Evolutionary conservation across 2,329 filamentous ascomycete species (phyloP), one percentile per base, ranked within the genome.

Genomic region (Epichloe sibirici): DNA sequence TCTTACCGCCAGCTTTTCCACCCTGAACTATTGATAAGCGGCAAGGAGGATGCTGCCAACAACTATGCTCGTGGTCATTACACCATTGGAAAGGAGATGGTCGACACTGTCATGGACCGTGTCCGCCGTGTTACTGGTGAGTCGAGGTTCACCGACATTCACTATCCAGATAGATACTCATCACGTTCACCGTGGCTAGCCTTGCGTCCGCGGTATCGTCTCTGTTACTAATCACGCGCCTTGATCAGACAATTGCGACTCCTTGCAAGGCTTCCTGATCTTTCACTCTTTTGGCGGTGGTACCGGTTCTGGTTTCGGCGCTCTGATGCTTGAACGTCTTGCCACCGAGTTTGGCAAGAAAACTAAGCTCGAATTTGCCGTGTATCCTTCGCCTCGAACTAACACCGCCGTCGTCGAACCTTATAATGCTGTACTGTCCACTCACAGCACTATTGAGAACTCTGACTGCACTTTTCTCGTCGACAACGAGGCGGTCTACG

Each of bases 381-480:
- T 86, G 55, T 86, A 86, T 73, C 83, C 83, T 58, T 79, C 83
- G 51, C 83, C 83, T 56, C 80, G 81, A 55, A 80, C 84, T 57
- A 84, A 83, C 44, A 85, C 82, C 40, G 80, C 83, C 43, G 82
- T 86, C 53, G 83, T 86, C 52, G 83, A 86, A 74, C 83, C 83
- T 34, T 87, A 87, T 75, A 87, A 87, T 62, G 82, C 83, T 56
- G 82, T 86, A 54, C 74, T 87, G 57, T 85, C 83, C 45, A 86
- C 83, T 53, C 83, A 86, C 74, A 86, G 81, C 75, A 86, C 83
- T 55, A 85, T 86, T 56, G 83, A 86, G 75, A 83, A 86, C 74
- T 81, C 83, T n/a, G 83, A 87, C 73, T 86, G 83, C 67, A 85
- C 83, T n/a, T 86, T 87, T 75, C 72, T 86, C 48, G 83, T 87